These are phyloP conservation scores for Hebeloma cylindrosporum DNA, from an alignment of 768 basidiomycete genomes.

Conservation along the genomic window DNA sequence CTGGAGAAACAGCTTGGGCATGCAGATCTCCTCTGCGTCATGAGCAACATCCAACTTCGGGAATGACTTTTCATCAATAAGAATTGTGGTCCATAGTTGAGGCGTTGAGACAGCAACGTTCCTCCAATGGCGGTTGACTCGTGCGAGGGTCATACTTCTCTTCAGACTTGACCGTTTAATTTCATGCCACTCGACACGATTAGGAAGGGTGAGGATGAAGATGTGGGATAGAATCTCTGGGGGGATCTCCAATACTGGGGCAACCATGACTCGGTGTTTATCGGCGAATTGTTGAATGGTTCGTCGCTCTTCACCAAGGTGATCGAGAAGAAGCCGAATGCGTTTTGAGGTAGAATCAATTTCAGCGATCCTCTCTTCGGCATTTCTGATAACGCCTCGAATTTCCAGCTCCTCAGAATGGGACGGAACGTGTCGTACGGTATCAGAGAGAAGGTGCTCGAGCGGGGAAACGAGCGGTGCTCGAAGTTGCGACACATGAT, in stretches of 20 bases:
- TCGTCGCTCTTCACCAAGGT: slow-evolving; percentile 5
- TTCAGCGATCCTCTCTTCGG: neutral
- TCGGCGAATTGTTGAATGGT: slow-evolving; percentile 1
- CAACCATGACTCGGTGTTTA: slow-evolving; percentile 5
- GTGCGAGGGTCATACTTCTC: neutral
- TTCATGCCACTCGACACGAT: neutral
- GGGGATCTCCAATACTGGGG: slow-evolving; percentile 8
- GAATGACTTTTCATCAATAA: slow-evolving; percentile 1
- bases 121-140: slow-evolving; percentile 8
- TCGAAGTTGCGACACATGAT: no score
- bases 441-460: slow-evolving; percentile 3
- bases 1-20: slow-evolving; percentile 4
- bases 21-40: no score
- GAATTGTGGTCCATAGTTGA: slow-evolving; percentile 9
- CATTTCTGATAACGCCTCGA: neutral
- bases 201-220: slow-evolving; percentile 4
- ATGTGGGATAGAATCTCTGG: slow-evolving; percentile 9
- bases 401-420: neutral
- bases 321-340: slow-evolving; percentile 3
- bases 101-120: slow-evolving; percentile 7
- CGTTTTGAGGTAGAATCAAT: slow-evolving; percentile 3
- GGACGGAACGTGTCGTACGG: slow-evolving; percentile 3
- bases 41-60: neutral
- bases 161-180: slow-evolving; percentile 13
- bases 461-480: slow-evolving; percentile 2